Base-by-base conservation (phyloP, 2,329 filamentous ascomycete species). In the Zymoseptoria tritici region DNA sequence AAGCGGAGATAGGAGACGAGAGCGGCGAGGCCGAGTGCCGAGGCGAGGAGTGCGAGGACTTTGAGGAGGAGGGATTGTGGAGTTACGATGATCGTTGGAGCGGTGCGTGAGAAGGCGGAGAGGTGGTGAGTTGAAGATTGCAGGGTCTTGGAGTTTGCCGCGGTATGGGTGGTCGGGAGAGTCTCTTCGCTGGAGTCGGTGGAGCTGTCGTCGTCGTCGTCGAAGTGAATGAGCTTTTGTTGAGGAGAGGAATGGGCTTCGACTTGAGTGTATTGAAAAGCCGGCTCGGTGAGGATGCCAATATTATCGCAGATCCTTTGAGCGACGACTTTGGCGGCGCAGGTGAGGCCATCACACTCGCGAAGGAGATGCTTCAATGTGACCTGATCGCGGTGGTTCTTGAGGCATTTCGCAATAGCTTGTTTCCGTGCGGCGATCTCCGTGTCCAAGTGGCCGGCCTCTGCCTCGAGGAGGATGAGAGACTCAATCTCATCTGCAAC, bases 1-100 rank as follows among this genome's bases (percentile, higher is more conserved):
- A 76, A 73, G 22, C 75, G 76, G 57, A 81, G 73, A 50, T 78
- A 72, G 4, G 73, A 70, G 64, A 79, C 72, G 2, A 80, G 64
- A 42, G 76, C 76, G 36, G 73, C 72, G 24, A 80, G 75, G 57
- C 79, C 76, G 20, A 80, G 68, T 5, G 78, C 61, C 29, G 75
- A 70, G 2, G 78, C 67, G 11, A 83, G 71, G n/a, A 77, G 70
- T 49, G 78, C 72, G 3, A 81, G 67, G 3, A 75, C 74, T 16
- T 76, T 70, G 9, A 78, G 63, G 54, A 77, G 31, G 68, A 67
- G 66, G 55, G 66, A 68, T 21, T 68, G 64, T 2, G 66, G 55
- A 31, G 62, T 60, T 24, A 67, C 56, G 50, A 65, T 60, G 21
- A 62, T 59, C 2, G 64, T 61, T 11, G 60, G 58, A 53, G 58